Base-by-base conservation (phyloP, 306 rosid genomes). In the Cucurbita maxima region DNA sequence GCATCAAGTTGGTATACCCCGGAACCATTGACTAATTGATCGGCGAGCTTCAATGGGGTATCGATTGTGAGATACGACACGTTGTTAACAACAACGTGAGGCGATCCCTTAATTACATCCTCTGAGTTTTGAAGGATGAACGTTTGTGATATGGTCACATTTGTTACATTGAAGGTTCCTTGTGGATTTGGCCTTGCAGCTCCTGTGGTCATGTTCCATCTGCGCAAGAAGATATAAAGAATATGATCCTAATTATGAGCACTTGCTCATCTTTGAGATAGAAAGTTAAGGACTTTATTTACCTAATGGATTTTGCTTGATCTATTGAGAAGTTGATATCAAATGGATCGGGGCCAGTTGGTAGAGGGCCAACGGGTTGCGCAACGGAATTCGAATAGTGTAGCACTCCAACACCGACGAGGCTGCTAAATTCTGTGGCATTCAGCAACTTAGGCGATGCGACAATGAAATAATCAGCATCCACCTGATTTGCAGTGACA, bases 101-200 rank as follows among this genome's bases (percentile, higher is more conserved):
- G 71, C 25, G 41, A 45, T 13, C 74, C 71, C 1, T 82, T 22
- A 11, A 90, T 74, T 10, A 51, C 58, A 1, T 81, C 83, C 8
- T 11, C 37, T 6, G 85, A 83, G 54, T 81, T 77, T 58, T 77
- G 79, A 10, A 93, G 90, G 77, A 88, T 73, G 58, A 90, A 93
- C 25, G 80, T 85, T 76, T 90, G 88, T 7, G 92, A 77, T 71
- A 90, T 75, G 19, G 88, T 88, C 77, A 90, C 89, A 70, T 88
- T 85, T 79, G 84, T 54, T 0, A 83, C 96, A 58, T 86, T 88
- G 85, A 90, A 93, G 7, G 89, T 77, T 77, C 97, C 96, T 74
- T 93, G 97, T 38, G 96, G 97, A 41, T 88, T 88, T 70, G 89
- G 96, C 85, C 96, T 87, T 57, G 96, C 98, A 72, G 94, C 97